Base-by-base conservation (phyloP, 305 asterid species). In the Rubia tinctorum region DNA sequence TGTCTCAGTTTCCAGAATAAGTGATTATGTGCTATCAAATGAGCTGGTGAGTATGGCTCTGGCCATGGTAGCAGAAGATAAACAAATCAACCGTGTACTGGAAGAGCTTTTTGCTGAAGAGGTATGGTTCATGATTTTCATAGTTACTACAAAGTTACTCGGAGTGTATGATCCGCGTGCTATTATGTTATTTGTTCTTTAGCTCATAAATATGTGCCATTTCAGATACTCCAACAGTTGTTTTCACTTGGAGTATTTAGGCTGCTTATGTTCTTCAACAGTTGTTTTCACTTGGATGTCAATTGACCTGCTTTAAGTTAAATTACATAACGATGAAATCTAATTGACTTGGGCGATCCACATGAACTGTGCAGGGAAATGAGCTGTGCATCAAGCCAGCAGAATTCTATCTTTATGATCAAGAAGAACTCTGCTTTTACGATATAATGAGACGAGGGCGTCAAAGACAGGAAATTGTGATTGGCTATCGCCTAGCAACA, bases 21-120 rank as follows among this genome's bases (percentile, higher is more conserved):
- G 99, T 77, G 99, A 94, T 78, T 94, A 94, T 20, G 98, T 93
- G 64, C 84, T 93, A 69, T 93, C 98, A 73, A 91, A 93, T 80
- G 98, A 93, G 88, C 90, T 93, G 83, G 97, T 93, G 80, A 93
- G 98, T 89, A 93, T 93, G 98, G 97, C 98, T 0, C 91, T 91
- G 47, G 98, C 98, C 64, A 91, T 93, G 98, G 98, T 93, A 68
- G 98, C 98, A 22, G 98, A 93, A 86, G 98, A 91, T 86, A 93
- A 93, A 78, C 97, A 93, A 83, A 93, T 93, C 84, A 93, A 93
- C 73, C 96, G 97, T 49, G 98, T 93, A 45, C 84, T 91, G n/a
- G 98, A 93, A 85, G 97, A 93, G 83, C 96, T 93, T 69, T 93
- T 93, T 80, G 97, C 97, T 0, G 97, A 93, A 85, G 92, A 93